Conservation (phyloP, 495 filamentous ascomycete species). For the Choiromyces venosus region DNA sequence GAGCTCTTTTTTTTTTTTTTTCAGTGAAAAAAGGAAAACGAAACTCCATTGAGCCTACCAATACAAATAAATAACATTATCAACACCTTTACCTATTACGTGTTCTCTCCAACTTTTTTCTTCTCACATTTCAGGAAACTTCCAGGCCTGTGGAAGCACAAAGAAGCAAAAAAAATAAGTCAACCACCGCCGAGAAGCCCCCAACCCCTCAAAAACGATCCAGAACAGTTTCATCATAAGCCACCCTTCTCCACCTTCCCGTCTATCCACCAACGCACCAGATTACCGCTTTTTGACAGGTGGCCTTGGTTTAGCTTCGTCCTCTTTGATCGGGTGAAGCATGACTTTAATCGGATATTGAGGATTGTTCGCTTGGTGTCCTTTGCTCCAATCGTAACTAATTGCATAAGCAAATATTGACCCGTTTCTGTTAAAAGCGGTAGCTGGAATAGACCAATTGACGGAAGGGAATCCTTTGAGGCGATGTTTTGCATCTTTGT, state of each 20-base stretch:
- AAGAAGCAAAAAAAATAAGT: not conserved
- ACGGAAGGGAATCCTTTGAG: constrained; percentile 84
- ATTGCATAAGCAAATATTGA: constrained; percentile 85
- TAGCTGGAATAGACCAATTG: constrained; percentile 73
- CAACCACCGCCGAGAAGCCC: not conserved
- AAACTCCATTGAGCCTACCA: not conserved
- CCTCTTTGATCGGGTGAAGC: constrained; percentile 70
- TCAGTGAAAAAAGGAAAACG: not conserved
- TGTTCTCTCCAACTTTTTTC: not conserved
- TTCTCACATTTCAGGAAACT: not conserved
- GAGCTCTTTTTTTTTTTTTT: not conserved
- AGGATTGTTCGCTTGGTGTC: constrained; percentile 65
- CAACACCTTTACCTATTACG: not conserved
- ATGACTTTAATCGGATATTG: constrained; percentile 75
- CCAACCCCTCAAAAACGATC: not conserved
- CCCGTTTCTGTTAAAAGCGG: constrained; percentile 69
- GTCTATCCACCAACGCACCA: not conserved
- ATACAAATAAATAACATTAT: not conserved
- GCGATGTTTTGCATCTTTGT: constrained; percentile 81
- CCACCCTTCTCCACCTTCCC: not conserved
- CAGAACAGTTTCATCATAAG: not conserved
- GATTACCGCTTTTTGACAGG: constrained; percentile 40
- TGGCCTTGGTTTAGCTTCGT: constrained; percentile 77
- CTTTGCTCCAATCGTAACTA: constrained; percentile 94
- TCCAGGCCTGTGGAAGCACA: not conserved